phyloP scores from a whole-genome alignment of 2,329 filamentous ascomycete species.

The Aspergillus fumigatus region DNA sequence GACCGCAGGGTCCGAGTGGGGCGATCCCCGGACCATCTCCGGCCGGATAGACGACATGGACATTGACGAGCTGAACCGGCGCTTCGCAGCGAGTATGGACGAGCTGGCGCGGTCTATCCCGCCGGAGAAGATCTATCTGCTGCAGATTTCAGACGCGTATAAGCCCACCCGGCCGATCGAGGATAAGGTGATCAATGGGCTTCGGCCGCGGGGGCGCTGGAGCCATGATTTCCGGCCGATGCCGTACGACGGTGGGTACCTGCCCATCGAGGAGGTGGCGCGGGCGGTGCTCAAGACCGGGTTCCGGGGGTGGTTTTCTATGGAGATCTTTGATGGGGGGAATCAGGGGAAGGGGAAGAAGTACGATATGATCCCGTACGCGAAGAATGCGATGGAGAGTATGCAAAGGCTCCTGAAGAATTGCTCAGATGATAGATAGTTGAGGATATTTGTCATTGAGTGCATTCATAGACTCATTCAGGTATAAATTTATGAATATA shows the following conservation, averaged over 20 bases:
- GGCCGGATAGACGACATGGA: constrained; percentile 52
- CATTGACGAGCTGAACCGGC: constrained; percentile 44
- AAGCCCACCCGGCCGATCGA: constrained; percentile 54
- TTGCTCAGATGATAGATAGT: constrained; percentile 18
- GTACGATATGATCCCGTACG: constrained; percentile 47
- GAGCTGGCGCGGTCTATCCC: constrained; percentile 57
- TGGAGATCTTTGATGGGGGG: constrained; percentile 66
- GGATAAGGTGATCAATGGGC: constrained; percentile 48
- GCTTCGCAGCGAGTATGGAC: constrained; percentile 52
- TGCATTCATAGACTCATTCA: constrained; percentile 13
- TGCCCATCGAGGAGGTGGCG: constrained; percentile 63
- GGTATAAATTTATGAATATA: constrained; percentile 1
- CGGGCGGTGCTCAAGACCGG: constrained; percentile 64
- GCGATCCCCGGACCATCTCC: constrained; percentile 61
- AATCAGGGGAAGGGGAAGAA: constrained; percentile 50
- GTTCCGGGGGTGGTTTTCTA: constrained; percentile 62
- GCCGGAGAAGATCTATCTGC: constrained; percentile 65
- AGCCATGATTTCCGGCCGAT: constrained; percentile 66
- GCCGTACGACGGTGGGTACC: constrained; percentile 65
- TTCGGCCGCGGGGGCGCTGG: constrained; percentile 62
- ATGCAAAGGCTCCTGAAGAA: constrained; percentile 44
- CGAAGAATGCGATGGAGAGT: constrained; percentile 48
- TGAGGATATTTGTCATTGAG: background rate
- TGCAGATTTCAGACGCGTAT: constrained; percentile 74
- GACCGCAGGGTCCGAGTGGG: constrained; percentile 67